These are phyloP conservation scores for Cladobotryum protrusum DNA, from an alignment of 2,329 filamentous ascomycete species.

Conservation along the genomic window DNA sequence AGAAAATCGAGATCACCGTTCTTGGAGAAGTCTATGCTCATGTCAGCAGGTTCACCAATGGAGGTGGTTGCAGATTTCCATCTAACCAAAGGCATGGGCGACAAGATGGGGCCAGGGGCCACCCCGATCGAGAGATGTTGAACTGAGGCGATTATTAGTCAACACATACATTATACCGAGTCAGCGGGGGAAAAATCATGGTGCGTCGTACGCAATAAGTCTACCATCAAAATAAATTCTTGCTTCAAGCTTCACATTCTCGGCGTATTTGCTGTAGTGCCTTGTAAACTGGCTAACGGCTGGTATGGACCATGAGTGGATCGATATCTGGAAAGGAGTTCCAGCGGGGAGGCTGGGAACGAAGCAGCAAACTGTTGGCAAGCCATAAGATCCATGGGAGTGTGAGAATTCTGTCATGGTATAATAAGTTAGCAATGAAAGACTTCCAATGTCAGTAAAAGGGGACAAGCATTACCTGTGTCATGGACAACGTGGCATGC, in stretches of 20 bases:
- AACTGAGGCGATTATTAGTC: constrained; percentile 31
- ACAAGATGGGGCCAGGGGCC: constrained; percentile 47
- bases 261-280: constrained; percentile 48
- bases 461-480: constrained; percentile 25
- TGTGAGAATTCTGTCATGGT: constrained; percentile 44
- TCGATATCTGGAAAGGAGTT: constrained; percentile 61
- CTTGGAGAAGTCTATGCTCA: constrained; percentile 41
- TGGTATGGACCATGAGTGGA: constrained; percentile 67
- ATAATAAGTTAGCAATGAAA: not conserved
- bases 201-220: constrained; percentile 48
- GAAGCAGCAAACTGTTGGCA: constrained; percentile 68
- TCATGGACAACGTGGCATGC: constrained; percentile 64
- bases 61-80: constrained; percentile 17
- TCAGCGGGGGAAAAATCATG: not conserved
- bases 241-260: constrained; percentile 56
- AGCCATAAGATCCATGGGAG: constrained; percentile 38
- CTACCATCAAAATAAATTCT: constrained; percentile 64
- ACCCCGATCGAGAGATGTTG: constrained; percentile 47
- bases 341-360: constrained; percentile 57
- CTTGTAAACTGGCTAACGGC: constrained; percentile 51
- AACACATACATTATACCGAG: not conserved
- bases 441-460: no score
- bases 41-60: no score
- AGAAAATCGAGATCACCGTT: constrained; percentile 56
- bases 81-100: constrained; percentile 37